phyloP scores from a whole-genome alignment of 305 asterid species.

The Fraxinus velutina region DNA sequence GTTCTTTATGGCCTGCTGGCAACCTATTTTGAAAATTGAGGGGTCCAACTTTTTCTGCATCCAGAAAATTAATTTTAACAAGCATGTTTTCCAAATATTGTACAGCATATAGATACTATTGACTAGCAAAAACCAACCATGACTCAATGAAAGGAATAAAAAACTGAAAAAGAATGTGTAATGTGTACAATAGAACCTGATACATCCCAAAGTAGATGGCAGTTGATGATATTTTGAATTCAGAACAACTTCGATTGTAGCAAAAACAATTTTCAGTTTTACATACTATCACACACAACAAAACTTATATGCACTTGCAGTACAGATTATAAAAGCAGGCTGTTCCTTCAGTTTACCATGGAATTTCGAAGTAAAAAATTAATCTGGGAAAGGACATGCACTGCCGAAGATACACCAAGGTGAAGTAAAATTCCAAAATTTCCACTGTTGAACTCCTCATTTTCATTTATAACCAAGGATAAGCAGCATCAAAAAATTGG shows the following conservation, averaged over 20 bases:
- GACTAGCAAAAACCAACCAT: not conserved
- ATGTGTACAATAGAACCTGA: not conserved
- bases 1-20: slow-evolving; percentile 77
- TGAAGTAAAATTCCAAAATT: not conserved
- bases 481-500: not conserved
- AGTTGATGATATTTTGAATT: not conserved
- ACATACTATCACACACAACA: not conserved
- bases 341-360: not conserved
- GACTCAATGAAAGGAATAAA: slow-evolving; percentile 2
- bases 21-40: slow-evolving; percentile 64
- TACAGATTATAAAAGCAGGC: not conserved
- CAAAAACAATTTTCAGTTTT: not conserved
- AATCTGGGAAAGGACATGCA: not conserved
- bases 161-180: not conserved
- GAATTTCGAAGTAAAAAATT: not conserved
- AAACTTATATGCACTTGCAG: not conserved
- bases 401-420: not conserved
- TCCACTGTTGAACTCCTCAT: not conserved
- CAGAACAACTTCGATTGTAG: not conserved
- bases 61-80: slow-evolving; percentile 21
- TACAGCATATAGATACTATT: slow-evolving; percentile 1
- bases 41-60: slow-evolving; percentile 64
- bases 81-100: slow-evolving; percentile 9
- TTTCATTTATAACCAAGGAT: not conserved
- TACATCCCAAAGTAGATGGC: not conserved